Conservation (phyloP, 768 basidiomycete species). For the Tephrocybe sp. region DNA sequence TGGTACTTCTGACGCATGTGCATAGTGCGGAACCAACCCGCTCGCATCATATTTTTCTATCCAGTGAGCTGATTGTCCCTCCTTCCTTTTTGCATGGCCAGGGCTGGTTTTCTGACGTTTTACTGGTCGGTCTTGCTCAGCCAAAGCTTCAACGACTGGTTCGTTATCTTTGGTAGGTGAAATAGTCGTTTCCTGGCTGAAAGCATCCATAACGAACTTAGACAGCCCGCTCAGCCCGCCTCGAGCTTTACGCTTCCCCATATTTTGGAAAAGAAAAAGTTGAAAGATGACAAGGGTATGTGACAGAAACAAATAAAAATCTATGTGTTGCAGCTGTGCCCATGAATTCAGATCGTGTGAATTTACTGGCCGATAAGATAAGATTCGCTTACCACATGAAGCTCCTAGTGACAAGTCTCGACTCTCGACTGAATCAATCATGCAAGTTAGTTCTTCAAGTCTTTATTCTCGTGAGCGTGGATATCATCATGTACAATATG, state of each 20-base stretch:
- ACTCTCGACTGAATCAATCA: too few species aligned
- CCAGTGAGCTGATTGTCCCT: slow-evolving; percentile 21
- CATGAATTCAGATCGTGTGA: too few species aligned
- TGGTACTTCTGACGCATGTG: slow-evolving; percentile 64
- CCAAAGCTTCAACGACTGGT: neutral
- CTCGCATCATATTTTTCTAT: slow-evolving; percentile 61
- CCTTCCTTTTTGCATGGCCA: slow-evolving; percentile 18
- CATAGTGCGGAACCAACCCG: slow-evolving; percentile 72
- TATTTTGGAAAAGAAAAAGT: neutral
- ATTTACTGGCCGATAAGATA: neutral
- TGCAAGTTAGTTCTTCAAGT: too few species aligned
- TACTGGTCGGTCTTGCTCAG: slow-evolving; percentile 20
- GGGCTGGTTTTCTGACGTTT: slow-evolving; percentile 32
- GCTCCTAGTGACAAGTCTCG: too few species aligned
- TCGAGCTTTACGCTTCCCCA: slow-evolving; percentile 30
- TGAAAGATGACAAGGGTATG: too few species aligned
- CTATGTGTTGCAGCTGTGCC: neutral
- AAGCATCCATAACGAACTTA: slow-evolving; percentile 38
- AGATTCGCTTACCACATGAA: neutral
- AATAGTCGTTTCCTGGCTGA: slow-evolving; percentile 19
- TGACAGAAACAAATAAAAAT: too few species aligned
- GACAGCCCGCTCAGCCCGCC: slow-evolving; percentile 43
- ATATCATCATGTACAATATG: neutral
- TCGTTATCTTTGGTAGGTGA: neutral
- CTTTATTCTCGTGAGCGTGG: neutral